phyloP scores from a whole-genome alignment of 2,329 filamentous ascomycete genomes.

The Drechmeria coniospora region DNA sequence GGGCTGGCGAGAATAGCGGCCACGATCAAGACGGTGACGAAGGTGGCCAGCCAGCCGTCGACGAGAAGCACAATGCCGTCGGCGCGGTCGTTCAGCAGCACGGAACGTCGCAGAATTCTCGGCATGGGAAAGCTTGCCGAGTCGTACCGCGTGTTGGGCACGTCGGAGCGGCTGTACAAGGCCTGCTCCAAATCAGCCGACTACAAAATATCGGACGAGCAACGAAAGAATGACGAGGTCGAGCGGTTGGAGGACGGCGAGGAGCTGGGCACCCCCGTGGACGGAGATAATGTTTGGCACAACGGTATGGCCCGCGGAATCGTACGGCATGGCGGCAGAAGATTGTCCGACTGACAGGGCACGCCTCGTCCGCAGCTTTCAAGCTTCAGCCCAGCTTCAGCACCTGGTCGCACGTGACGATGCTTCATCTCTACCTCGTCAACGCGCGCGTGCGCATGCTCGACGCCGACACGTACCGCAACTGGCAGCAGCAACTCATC shows the following conservation, averaged over 20 bases:
- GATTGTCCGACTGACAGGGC: not conserved
- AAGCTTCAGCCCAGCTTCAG: constrained; percentile 75
- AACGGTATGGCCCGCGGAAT: constrained; percentile 37
- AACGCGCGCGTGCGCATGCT: constrained; percentile 71
- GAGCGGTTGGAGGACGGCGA: constrained; percentile 63
- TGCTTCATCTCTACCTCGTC: constrained; percentile 89
- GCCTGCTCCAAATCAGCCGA: constrained; percentile 57
- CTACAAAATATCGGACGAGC: constrained; percentile 58
- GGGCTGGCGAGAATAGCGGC: constrained; percentile 8
- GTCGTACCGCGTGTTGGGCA: constrained; percentile 62
- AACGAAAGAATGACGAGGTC: constrained; percentile 50
- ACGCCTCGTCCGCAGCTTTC: constrained; percentile 39
- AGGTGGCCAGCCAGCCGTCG: not conserved
- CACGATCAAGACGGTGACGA: not conserved
- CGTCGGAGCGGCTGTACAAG: constrained; percentile 65
- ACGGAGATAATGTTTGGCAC: constrained; percentile 46
- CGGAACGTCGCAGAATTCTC: constrained; percentile 16
- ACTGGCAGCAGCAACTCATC: constrained; percentile 79
- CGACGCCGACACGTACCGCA: constrained; percentile 48
- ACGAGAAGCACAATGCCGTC: constrained; percentile 4
- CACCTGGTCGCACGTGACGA: constrained; percentile 90
- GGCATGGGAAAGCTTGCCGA: constrained; percentile 20
- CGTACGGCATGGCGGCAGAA: not conserved
- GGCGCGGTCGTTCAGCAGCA: constrained; percentile 21
- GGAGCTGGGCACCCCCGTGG: constrained; percentile 47